Base-by-base conservation (phyloP, 1,139 yeast genomes). In the Candida freyschussii region DNA sequence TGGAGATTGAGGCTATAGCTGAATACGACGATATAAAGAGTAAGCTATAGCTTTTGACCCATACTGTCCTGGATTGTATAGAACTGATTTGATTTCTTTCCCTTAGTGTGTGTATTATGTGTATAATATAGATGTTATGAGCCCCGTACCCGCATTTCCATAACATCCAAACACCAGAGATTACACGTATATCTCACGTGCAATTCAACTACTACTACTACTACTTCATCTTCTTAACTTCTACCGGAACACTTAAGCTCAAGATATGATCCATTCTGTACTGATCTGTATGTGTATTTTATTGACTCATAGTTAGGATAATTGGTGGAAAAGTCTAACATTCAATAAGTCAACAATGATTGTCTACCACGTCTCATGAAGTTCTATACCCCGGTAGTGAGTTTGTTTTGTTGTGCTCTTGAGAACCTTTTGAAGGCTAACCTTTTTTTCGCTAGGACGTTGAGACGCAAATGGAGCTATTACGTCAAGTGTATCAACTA, bases 301-400 rank as follows among this genome's bases (percentile, higher is more conserved):
- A 7, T 21, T 13, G 9, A 13, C 13, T 12, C 11, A 23, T 13
- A 6, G 21, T 17, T 15, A n/a, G n/a, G n/a, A n/a, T n/a, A n/a
- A n/a, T n/a, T n/a, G n/a, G n/a, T n/a, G n/a, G n/a, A n/a, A n/a
- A n/a, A n/a, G n/a, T n/a, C n/a, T n/a, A n/a, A n/a, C 17, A 8
- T 20, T 18, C 18, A 14, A 10, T 17, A 33, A 78, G 93, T 89
- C 59, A 89, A 89, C 60, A 87, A 83, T 48, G 81, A 81, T 50
- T 95, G 97, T n/a, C 72, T 85, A 34, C 96, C 98, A 2, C 72
- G 99, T 35, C 65, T 91, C 34, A 77, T 84, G 63, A 87, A 87
- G 57, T 93, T 91, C 62, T 91, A 93, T 57, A 85, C 96, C 0
- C 94, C 95, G 2, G 85, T 91, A 8, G 66, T 45, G 58, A 52